Conservation (phyloP, 306 rosid genomes). For the Quillaja saponaria region DNA sequence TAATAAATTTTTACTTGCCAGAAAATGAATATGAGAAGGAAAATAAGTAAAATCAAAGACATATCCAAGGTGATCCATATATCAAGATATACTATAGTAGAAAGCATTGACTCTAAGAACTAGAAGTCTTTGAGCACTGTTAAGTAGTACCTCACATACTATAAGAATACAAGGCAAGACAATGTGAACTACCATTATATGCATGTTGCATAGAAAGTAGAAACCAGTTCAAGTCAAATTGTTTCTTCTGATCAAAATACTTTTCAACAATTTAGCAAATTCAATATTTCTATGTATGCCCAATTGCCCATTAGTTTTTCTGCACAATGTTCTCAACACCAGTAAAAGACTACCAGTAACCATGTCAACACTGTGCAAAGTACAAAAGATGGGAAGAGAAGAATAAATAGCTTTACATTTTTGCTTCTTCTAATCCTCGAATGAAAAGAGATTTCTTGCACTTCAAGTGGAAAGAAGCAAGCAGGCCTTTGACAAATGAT, state of each 20-base stretch:
- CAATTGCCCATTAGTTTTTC: too few species aligned
- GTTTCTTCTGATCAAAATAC: slow-evolving; percentile 27
- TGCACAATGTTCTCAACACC: too few species aligned
- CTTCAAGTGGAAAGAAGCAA: slow-evolving; percentile 81
- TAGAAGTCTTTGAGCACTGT: slow-evolving; percentile 1
- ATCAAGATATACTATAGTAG: too few species aligned
- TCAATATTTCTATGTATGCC: too few species aligned
- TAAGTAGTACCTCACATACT: slow-evolving; percentile 1
- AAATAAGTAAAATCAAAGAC: too few species aligned
- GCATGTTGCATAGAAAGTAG: background rate
- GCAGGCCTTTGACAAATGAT: slow-evolving; percentile 90
- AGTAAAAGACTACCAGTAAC: too few species aligned
- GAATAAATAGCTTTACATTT: slow-evolving; percentile 80
- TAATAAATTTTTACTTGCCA: slow-evolving; percentile 19
- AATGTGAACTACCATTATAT: background rate
- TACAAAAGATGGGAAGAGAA: too few species aligned
- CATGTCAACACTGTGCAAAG: too few species aligned
- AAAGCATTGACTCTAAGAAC: slow-evolving; percentile 22
- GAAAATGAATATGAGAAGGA: too few species aligned
- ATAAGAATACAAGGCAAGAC: slow-evolving; percentile 16
- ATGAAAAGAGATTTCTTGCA: slow-evolving; percentile 79
- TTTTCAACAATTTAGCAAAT: too few species aligned
- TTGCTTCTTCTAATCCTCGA: slow-evolving; percentile 90
- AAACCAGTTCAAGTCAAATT: slow-evolving; percentile 21
- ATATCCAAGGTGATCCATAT: background rate